These are phyloP conservation scores for Trichophyton benhamiae DNA, from an alignment of 2,329 filamentous ascomycete genomes.

Conservation along the genomic window DNA sequence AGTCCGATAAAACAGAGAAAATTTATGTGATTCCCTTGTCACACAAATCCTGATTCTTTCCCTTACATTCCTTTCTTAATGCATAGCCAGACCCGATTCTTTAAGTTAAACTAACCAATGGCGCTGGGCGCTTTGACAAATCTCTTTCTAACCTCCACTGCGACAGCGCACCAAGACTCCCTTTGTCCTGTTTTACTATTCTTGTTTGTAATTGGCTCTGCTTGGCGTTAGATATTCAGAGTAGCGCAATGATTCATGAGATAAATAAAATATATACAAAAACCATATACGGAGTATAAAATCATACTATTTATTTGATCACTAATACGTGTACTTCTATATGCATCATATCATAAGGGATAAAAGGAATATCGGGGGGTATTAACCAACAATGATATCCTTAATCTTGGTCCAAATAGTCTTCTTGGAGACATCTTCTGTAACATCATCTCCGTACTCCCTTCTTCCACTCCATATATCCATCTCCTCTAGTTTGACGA, in stretches of 20 bases:
- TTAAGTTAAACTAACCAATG: background rate
- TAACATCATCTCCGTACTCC: slow-evolving; percentile 14
- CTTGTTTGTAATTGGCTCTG: background rate
- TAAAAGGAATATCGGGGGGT: background rate
- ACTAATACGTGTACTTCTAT: background rate
- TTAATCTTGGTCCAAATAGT: background rate
- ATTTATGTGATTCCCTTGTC: slow-evolving; percentile 11
- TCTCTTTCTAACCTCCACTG: background rate
- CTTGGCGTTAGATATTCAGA: background rate
- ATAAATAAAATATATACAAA: background rate
- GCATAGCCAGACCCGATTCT: no score
- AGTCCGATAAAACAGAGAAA: slow-evolving; percentile 25
- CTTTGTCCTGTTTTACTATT: background rate
- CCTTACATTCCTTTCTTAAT: background rate
- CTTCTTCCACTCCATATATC: slow-evolving; percentile 30
- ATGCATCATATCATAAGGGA: background rate
- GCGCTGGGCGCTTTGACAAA: slow-evolving; percentile 1
- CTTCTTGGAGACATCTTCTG: background rate
- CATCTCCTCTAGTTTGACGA: slow-evolving; percentile 27
- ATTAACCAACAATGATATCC: background rate
- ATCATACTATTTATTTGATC: background rate
- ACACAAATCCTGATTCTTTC: background rate
- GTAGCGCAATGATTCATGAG: background rate
- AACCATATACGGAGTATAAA: background rate
- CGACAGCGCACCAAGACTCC: background rate